These are phyloP conservation scores for Thraustochytrium sp. DNA, from an alignment of 352 stramenopile genomes.

Conservation along the genomic window DNA sequence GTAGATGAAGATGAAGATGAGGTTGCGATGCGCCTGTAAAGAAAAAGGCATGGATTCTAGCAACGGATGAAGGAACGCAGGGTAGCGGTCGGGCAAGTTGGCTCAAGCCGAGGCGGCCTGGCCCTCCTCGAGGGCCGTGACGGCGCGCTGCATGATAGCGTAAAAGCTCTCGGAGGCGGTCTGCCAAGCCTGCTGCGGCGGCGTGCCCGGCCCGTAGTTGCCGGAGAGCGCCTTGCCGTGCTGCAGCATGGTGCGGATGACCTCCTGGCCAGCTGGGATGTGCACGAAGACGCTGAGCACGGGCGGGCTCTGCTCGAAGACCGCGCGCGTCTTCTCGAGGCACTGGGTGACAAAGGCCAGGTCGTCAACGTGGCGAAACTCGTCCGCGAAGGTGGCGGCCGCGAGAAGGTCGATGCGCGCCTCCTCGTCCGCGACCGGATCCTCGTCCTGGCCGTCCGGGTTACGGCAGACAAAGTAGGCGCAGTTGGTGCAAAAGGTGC, in stretches of 20 bases:
- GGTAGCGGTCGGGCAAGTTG: too few relatives aligned
- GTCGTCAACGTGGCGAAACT: conserved; percentile 23
- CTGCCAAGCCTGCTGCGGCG: neutral
- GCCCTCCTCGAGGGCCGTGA: neutral
- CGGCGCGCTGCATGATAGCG: conserved; percentile 14
- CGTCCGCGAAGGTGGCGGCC: conserved; percentile 19
- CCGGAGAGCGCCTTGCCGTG: conserved; percentile 23
- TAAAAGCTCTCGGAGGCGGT: conserved; percentile 12
- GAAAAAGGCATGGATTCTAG: too few relatives aligned
- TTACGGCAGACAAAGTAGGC: conserved; percentile 41
- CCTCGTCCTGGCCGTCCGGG: conserved; percentile 20
- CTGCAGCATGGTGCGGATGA: conserved; percentile 29
- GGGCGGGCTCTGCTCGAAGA: conserved; percentile 21
- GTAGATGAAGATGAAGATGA: too few relatives aligned
- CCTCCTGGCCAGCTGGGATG: conserved; percentile 29
- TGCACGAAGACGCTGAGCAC: conserved; percentile 41
- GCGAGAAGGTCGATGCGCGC: conserved; percentile 6
- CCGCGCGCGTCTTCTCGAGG: neutral
- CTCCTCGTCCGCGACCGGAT: conserved; percentile 9
- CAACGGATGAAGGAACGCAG: too few relatives aligned
- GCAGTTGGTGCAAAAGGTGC: conserved; percentile 36
- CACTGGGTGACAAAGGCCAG: conserved; percentile 29
- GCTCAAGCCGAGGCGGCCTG: too few relatives aligned
- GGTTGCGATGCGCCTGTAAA: too few relatives aligned
- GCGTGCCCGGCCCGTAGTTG: neutral